Percentiles rank a stretch among this genome's conserved stretches.
Conservation (phyloP, 2,329 filamentous ascomycete species). For the Volutella citrinella region DNA sequence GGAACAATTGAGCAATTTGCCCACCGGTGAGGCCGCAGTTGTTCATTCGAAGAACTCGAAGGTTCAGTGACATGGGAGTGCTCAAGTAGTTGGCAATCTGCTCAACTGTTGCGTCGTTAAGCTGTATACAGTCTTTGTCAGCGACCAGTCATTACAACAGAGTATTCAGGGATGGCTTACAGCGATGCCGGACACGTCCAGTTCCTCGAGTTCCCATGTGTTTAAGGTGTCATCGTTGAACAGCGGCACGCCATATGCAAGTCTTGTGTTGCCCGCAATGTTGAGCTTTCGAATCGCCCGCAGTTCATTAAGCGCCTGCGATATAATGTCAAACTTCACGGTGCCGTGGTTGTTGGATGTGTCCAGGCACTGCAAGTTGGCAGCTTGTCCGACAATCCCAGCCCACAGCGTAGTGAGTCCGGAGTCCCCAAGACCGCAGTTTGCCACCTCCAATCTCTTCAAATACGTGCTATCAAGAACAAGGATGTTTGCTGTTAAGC, state of each 20-base stretch:
- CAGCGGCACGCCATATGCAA: constrained; percentile 42
- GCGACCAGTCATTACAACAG: no score
- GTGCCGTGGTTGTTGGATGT: constrained; percentile 52
- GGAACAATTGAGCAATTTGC: constrained; percentile 49
- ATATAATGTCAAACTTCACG: constrained; percentile 45
- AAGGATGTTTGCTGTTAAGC: constrained; percentile 28
- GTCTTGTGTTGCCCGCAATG: constrained; percentile 49
- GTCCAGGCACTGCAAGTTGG: constrained; percentile 46
- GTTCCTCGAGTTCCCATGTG: constrained; percentile 47
- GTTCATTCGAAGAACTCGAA: constrained; percentile 47
- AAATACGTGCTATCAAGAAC: constrained; percentile 36
- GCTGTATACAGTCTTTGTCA: constrained; percentile 23
- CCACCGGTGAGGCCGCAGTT: constrained; percentile 51
- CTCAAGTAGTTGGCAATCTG: constrained; percentile 46
- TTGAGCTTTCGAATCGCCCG: constrained; percentile 45
- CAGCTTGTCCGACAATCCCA: constrained; percentile 42
- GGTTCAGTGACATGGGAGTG: constrained; percentile 34
- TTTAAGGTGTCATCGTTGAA: constrained; percentile 43
- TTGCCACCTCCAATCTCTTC: constrained; percentile 48
- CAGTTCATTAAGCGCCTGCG: constrained; percentile 42
- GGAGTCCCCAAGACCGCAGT: constrained; percentile 49
- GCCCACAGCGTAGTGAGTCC: constrained; percentile 47
- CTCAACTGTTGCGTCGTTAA: constrained; percentile 48
- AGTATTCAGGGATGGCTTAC: constrained; percentile 27
- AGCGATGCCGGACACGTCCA: constrained; percentile 54